These are phyloP conservation scores for Podaxis carcinomalis DNA, from an alignment of 768 basidiomycete species.

Conservation along the genomic window DNA sequence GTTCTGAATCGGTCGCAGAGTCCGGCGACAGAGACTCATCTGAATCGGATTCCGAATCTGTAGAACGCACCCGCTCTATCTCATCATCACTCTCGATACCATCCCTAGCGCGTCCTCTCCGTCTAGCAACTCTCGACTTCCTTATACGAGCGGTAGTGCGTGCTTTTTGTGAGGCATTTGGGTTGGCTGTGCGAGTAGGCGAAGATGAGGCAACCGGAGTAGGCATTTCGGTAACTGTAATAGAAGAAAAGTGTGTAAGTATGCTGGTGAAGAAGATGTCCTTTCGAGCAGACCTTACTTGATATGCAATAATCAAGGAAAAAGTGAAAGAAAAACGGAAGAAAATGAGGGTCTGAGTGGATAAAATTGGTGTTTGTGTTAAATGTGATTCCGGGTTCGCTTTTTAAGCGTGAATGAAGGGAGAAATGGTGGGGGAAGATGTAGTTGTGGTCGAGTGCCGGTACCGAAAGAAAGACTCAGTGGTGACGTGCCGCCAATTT, in stretches of 20 bases:
- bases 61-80: constrained; percentile 63
- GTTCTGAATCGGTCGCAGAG: constrained; percentile 60
- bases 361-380: constrained; percentile 17
- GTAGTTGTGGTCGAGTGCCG: constrained; percentile 25
- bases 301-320: constrained; percentile 16
- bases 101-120: constrained; percentile 58
- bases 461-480: constrained; percentile 24
- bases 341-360: constrained; percentile 17
- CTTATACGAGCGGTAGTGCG: constrained; percentile 30
- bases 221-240: constrained; percentile 39
- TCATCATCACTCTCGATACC: constrained; percentile 74
- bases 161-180: constrained; percentile 26
- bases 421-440: constrained; percentile 16
- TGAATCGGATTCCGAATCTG: constrained; percentile 62
- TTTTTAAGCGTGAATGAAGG: constrained; percentile 9
- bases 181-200: constrained; percentile 26
- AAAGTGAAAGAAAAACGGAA: constrained; percentile 19
- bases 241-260: constrained; percentile 14
- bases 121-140: constrained; percentile 47
- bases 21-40: constrained; percentile 50
- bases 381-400: constrained; percentile 12
- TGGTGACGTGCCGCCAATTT: constrained; percentile 18
- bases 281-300: constrained; percentile 28
- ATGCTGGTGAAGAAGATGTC: constrained; percentile 6
- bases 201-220: constrained; percentile 32